Base-by-base conservation (phyloP, 257 asterid genomes). In the Plantago elongata region DNA sequence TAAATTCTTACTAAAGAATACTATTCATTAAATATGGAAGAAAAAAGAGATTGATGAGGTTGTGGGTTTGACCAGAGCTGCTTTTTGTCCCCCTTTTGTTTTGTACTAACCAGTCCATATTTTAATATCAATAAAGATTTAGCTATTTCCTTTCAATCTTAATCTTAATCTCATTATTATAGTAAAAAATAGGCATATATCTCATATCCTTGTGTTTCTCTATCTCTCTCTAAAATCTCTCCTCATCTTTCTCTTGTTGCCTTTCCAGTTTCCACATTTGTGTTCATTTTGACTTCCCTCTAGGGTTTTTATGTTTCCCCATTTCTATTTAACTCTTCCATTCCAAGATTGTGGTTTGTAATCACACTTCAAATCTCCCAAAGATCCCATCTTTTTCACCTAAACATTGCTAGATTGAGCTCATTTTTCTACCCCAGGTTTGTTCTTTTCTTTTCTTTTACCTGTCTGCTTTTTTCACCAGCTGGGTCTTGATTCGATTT, bases 21-120 rank as follows among this genome's bases (percentile, higher is more conserved):
- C 9, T 51, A 18, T n/a, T n/a, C n/a, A 17, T 1, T 9, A 69
- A 27, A 50, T 61, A 59, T 49, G 52, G 29, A 63, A 54, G 42
- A 54, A 27, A 54, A 27, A 1, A 37, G 4, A 54, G 34, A 22
- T 11, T 1, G 11, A 13, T 10, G 12, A 13, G 34, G 34, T 22
- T 52, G 63, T 74, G 72, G 76, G 84, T 85, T 88, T 88, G 94
- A 88, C 91, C 79, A 76, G 8, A 74, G 84, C 80, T 67, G 18
- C 69, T 68, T 72, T 42, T 55, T 63, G 22, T 55, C 58, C 58
- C 58, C 58, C 40, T 34, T 7, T 34, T 34, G 40, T 34, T 34
- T 34, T 34, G 5, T 34, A 7, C 40, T 34, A 34, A 34, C 40
- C 40, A 22, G 27, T 22, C 27, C n/a, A n/a, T n/a, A 22, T 22